Evolutionary conservation across 805 yeast genomes (phyloP), one percentile per base, ranked within the genome.

Genomic region (Suhomyces xylopsoci): DNA sequence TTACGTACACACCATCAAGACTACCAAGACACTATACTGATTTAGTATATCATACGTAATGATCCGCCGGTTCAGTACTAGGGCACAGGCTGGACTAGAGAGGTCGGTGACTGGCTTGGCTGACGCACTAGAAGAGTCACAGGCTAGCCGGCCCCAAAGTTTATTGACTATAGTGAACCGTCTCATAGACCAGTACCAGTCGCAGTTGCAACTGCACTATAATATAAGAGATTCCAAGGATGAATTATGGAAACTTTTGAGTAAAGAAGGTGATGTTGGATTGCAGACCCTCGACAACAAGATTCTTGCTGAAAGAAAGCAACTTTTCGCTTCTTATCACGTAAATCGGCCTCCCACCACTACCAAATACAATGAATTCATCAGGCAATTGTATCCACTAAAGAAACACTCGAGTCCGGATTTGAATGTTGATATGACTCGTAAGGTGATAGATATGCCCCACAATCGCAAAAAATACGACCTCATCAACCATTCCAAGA

Each of bases 401-500:
- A 22, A 51, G 8, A 30, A 26, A 25, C 30, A 42, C 14, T 12
- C 51, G 24, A 34, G 50, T 5, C 19, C 38, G 30, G 45, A 42
- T 10, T 24, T 49, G 22, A 44, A 15, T 22, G 22, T 45, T 34
- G 36, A 48, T 30, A 7, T n/a, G 26, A 15, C 49, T n/a, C 32
- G 26, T 9, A 47, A 44, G 25, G 34, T 19, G 17, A 45, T 51
- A 17, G 51, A 51, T 32, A 15, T 38, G 19, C 49, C 49, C 25
- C 34, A 41, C 28, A 55, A 45, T 20, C 30, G 48, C 2, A 15
- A 24, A 2, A 63, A 62, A 41, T 62, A 59, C 49, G 50, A 55
- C 3, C 36, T 28, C 7, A 61, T 71, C 25, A 62, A 68, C 56
- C 74, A 70, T 49, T 49, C 58, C 15, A 46, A 52, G 19, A 52